These are phyloP conservation scores for Pythium folliculosum DNA, from an alignment of 352 stramenopile genomes.

Conservation along the genomic window DNA sequence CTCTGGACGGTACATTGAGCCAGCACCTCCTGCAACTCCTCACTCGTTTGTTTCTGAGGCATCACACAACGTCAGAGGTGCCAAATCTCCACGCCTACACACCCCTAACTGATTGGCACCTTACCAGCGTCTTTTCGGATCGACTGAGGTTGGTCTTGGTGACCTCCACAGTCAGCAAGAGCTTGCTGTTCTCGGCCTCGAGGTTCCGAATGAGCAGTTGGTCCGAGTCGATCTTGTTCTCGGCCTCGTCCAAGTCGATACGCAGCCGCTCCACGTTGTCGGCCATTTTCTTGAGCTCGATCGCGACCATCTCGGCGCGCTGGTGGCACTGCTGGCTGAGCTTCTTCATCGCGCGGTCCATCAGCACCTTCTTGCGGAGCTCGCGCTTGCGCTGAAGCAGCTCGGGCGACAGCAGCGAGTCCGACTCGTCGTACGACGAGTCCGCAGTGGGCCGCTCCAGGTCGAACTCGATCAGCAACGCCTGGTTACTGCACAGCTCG, in stretches of 20 bases:
- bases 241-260: conserved; percentile 60
- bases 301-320: conserved; percentile 52
- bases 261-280: conserved; percentile 44
- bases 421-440: conserved; percentile 23
- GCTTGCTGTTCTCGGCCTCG: conserved; percentile 66
- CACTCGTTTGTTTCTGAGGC: conserved; percentile 48
- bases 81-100: too few relatives aligned
- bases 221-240: conserved; percentile 76
- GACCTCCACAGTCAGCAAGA: conserved; percentile 65
- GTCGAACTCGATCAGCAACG: conserved; percentile 53
- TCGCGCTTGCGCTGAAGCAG: conserved; percentile 73
- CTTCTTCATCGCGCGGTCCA: conserved; percentile 77
- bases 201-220: conserved; percentile 59
- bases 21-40: conserved; percentile 51
- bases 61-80: background rate
- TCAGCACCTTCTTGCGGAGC: conserved; percentile 63
- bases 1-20: conserved; percentile 35
- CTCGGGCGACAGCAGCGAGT: conserved; percentile 51
- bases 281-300: conserved; percentile 60
- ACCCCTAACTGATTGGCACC: background rate
- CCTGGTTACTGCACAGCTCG: conserved; percentile 50
- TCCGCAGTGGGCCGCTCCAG: conserved; percentile 38
- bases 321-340: conserved; percentile 65
- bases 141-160: conserved; percentile 50
- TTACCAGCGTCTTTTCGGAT: conserved; percentile 52